phyloP scores from a whole-genome alignment of 495 filamentous ascomycete genomes.

The Zalerion maritima region DNA sequence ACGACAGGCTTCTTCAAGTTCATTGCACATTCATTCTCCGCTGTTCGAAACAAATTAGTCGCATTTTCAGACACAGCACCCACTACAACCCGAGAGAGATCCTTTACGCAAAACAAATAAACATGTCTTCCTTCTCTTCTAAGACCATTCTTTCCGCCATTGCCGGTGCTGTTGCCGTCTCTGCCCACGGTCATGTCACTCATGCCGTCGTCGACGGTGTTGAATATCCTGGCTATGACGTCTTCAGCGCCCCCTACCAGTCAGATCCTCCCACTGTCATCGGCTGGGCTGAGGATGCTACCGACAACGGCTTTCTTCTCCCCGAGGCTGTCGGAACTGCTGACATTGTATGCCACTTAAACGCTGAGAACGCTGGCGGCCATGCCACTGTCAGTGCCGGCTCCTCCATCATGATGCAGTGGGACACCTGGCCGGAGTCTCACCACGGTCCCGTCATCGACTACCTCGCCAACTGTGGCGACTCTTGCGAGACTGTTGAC shows the following conservation, averaged over 20 bases:
- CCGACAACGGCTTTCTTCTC: conserved; percentile 46
- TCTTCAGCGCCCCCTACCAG: conserved; percentile 22
- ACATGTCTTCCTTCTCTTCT: too few species aligned
- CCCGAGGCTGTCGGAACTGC: conserved; percentile 24
- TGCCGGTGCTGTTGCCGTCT: conserved; percentile 36
- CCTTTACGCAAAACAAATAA: too few species aligned
- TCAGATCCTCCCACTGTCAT: conserved; percentile 32
- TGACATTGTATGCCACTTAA: conserved; percentile 39
- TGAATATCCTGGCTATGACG: conserved; percentile 31
- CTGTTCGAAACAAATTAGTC: too few species aligned
- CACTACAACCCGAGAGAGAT: too few species aligned
- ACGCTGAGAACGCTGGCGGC: conserved; percentile 21
- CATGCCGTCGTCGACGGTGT: conserved; percentile 45
- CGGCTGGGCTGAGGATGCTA: conserved; percentile 39
- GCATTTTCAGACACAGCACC: too few species aligned
- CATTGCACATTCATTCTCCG: too few species aligned
- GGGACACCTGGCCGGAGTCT: conserved; percentile 34
- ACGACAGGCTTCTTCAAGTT: too few species aligned
- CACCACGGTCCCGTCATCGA: conserved; percentile 55
- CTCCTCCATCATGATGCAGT: conserved; percentile 23
- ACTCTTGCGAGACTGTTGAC: conserved; percentile 41
- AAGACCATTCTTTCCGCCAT: conserved; percentile 28
- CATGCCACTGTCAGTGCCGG: conserved; percentile 30
- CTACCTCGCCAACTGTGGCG: conserved; percentile 53
- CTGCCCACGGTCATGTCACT: conserved; percentile 46